These are phyloP conservation scores for Rubroboletus pulcherrimus DNA, from an alignment of 768 basidiomycete genomes.

Conservation along the genomic window DNA sequence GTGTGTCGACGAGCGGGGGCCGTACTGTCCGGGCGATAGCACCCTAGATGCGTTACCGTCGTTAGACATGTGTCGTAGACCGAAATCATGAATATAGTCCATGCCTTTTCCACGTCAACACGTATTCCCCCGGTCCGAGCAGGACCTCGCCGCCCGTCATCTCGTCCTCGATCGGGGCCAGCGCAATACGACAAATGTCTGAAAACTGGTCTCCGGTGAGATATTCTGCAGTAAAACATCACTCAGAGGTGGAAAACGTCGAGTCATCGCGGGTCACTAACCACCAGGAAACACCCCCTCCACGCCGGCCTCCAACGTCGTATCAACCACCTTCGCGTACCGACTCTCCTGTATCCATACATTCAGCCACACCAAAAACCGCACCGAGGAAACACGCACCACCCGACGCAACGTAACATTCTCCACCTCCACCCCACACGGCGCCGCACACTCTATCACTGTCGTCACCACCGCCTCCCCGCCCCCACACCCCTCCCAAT, in stretches of 20 bases:
- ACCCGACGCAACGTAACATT: conserved; percentile 42
- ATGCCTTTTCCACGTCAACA: conserved; percentile 65
- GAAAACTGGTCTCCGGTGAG: conserved; percentile 62
- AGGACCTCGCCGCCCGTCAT: conserved; percentile 32
- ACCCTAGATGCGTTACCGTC: conserved; percentile 35
- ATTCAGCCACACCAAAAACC: neutral
- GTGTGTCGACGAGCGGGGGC: conserved; percentile 44
- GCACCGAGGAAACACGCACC: conserved; percentile 34
- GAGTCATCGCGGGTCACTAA: conserved; percentile 17
- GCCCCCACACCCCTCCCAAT: conserved; percentile 46
- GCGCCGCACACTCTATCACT: conserved; percentile 50
- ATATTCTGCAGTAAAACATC: conserved; percentile 43
- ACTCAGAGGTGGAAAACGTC: neutral
- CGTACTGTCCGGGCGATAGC: conserved; percentile 40
- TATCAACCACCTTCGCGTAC: conserved; percentile 47
- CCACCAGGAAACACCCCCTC: conserved; percentile 47
- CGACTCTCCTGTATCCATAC: conserved; percentile 36
- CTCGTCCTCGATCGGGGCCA: conserved; percentile 42
- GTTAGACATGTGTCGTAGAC: neutral
- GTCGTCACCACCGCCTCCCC: conserved; percentile 57
- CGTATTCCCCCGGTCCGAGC: conserved; percentile 54
- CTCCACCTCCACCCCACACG: conserved; percentile 54
- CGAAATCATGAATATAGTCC: neutral
- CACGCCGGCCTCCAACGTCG: conserved; percentile 45
- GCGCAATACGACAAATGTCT: conserved; percentile 49